Evolutionary conservation across 805 yeast genomes (phyloP).

Genomic region (Lipomyces anomalus): DNA sequence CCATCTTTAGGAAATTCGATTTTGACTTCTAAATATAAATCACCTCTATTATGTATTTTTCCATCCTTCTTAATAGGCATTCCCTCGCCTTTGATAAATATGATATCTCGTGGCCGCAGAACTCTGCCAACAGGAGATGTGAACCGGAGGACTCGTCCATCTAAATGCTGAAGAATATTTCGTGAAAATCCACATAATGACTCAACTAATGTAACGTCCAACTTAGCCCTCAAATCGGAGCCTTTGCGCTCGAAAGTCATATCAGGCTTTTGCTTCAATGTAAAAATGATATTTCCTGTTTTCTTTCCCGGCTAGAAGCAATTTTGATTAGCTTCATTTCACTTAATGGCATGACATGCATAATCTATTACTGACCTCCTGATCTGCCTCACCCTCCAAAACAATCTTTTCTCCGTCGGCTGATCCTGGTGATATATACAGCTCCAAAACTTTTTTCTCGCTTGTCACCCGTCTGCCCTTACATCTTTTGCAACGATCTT

Average conservation of each 20-base stretch:
- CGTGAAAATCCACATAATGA: constrained; percentile 76
- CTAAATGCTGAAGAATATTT: constrained; percentile 64
- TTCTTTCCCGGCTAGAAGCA: constrained; percentile 44
- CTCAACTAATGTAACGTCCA: constrained; percentile 65
- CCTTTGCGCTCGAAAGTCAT: constrained; percentile 50
- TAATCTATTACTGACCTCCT: constrained; percentile 34
- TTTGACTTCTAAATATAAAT: constrained; percentile 61
- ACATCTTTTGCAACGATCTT: constrained; percentile 76
- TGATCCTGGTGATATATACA: constrained; percentile 70
- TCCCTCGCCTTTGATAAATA: constrained; percentile 68
- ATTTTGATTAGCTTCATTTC: not conserved
- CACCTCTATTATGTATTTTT: constrained; percentile 48
- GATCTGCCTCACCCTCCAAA: constrained; percentile 68
- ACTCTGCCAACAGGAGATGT: constrained; percentile 74
- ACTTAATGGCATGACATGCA: not conserved
- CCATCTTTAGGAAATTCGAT: constrained; percentile 79
- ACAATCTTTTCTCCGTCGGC: constrained; percentile 55
- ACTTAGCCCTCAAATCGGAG: constrained; percentile 56
- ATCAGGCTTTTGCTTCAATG: constrained; percentile 48
- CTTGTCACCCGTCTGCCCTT: constrained; percentile 55
- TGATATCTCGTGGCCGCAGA: constrained; percentile 64
- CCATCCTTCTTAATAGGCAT: constrained; percentile 55
- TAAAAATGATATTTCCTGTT: constrained; percentile 74
- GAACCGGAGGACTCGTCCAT: constrained; percentile 60
- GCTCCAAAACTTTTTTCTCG: constrained; percentile 68